Conservation (phyloP, 495 filamentous ascomycete genomes). For the Talaromyces proteolyticus region DNA sequence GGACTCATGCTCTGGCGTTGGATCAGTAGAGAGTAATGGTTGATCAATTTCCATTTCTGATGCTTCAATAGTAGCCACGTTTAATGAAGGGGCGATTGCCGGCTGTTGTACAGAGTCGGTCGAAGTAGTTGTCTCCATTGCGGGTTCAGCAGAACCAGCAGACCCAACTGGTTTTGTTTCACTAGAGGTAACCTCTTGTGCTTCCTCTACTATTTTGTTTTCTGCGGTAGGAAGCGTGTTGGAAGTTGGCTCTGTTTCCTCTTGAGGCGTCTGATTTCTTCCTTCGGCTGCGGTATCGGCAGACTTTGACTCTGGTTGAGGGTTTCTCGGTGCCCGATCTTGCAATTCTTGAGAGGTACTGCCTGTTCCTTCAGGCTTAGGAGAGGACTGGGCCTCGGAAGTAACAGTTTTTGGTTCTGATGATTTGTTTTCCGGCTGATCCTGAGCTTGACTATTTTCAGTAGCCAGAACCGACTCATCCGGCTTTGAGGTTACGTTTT, state of each 20-base stretch:
- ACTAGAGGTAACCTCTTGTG: neutral
- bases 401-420: neutral
- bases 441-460: neutral
- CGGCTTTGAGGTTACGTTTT: neutral
- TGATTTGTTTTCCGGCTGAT: neutral
- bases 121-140: neutral
- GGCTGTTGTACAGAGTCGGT: constrained; percentile 1
- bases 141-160: constrained; percentile 4
- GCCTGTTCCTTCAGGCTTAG: neutral
- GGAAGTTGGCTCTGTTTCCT: neutral
- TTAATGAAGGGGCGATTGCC: neutral
- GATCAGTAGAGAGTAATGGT: constrained; percentile 1
- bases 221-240: neutral
- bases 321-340: neutral
- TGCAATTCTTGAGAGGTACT: neutral
- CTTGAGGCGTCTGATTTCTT: neutral
- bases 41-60: constrained; percentile 12
- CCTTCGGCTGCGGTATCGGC: neutral
- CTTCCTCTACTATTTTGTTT: neutral
- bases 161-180: neutral
- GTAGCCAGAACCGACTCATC: neutral
- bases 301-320: neutral
- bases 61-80: neutral
- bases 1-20: neutral
- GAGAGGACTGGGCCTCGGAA: neutral